Evolutionary conservation across 202 grass and related monocot genomes (phyloP), one percentile per base, ranked within the genome.

Genomic region (Setaria viridis): DNA sequence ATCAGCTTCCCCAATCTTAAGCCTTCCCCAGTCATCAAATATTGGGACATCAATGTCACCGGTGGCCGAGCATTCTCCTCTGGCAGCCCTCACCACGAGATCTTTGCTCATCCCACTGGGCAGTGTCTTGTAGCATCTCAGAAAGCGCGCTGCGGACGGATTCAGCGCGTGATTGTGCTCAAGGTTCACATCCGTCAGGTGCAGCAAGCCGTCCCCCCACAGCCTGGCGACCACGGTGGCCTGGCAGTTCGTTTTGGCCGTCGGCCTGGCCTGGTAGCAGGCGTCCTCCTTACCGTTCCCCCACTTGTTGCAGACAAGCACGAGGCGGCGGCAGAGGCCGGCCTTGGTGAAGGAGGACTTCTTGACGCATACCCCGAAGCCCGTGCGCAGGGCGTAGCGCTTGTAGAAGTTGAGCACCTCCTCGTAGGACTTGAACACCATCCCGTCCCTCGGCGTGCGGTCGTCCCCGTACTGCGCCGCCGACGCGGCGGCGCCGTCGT

Each of bases 351-450:
- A 98, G 59, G 95, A 93, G 1, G 95, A 95, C 75, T 94, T 94
- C 65, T 98, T 98, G 82, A 98, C 93, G 80, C 92, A 90, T 45
- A 98, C 95, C 34, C 93, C 95, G 70, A 98, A 98, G 30, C 91
- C 95, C 20, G 85, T 85, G 70, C 90, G 95, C 67, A 92, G 77
- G 8, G 95, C 95, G 74, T 98, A 98, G 20, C 93, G 88, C 76
- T 93, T 94, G 74, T 92, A 98, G 86, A 95, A 98, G 68, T 88
- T 93, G 71, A 93, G 90, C 56, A 93, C 93, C 85, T 98, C 95
- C 86, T 94, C 95, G 46, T 98, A 98, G 12, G 89, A 93, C 67
- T 83, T 98, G 89, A 98, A 98, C 74, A 88, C 91, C 95, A 98
- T 95, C 33, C 85, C 93, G 13, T 91, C 91, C 85, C 92, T 80